These are phyloP conservation scores for Phytomonas sp. DNA, from an alignment of 208 protist species.

Conservation along the genomic window DNA sequence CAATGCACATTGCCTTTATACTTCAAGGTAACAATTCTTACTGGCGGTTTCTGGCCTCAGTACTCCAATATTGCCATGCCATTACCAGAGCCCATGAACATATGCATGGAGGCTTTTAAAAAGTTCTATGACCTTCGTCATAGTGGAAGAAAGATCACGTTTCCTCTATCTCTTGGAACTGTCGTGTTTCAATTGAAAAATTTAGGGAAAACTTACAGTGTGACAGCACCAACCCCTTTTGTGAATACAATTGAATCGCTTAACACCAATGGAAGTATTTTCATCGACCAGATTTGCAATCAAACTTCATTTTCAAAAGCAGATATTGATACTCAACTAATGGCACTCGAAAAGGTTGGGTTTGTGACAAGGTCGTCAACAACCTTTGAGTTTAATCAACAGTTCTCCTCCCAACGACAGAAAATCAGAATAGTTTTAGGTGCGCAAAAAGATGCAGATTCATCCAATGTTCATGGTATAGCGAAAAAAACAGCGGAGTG, in stretches of 20 bases:
- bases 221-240: slow-evolving; percentile 64
- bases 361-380: slow-evolving; percentile 19
- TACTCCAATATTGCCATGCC: slow-evolving; percentile 28
- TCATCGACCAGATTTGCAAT: slow-evolving; percentile 8
- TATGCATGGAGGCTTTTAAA: slow-evolving; percentile 42
- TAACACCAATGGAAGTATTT: slow-evolving; percentile 24
- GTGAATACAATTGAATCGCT: slow-evolving; percentile 50
- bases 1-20: slow-evolving; percentile 31
- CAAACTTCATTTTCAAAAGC: slow-evolving; percentile 15
- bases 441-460: slow-evolving; percentile 15
- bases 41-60: slow-evolving; percentile 53
- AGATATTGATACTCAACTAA: slow-evolving; percentile 29
- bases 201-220: slow-evolving; percentile 25
- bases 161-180: slow-evolving; percentile 57
- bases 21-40: slow-evolving; percentile 60
- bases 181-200: slow-evolving; percentile 44
- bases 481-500: slow-evolving; percentile 16
- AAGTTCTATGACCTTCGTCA: slow-evolving; percentile 54
- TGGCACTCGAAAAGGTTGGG: slow-evolving; percentile 22
- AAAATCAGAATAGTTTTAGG: slow-evolving; percentile 23
- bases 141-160: slow-evolving; percentile 61
- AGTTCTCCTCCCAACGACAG: slow-evolving; percentile 21
- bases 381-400: slow-evolving; percentile 29
- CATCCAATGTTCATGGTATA: not conserved
- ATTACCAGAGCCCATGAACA: slow-evolving; percentile 41